Conservation (phyloP, 345 rosid genomes). For the Boechera divaricarpa region DNA sequence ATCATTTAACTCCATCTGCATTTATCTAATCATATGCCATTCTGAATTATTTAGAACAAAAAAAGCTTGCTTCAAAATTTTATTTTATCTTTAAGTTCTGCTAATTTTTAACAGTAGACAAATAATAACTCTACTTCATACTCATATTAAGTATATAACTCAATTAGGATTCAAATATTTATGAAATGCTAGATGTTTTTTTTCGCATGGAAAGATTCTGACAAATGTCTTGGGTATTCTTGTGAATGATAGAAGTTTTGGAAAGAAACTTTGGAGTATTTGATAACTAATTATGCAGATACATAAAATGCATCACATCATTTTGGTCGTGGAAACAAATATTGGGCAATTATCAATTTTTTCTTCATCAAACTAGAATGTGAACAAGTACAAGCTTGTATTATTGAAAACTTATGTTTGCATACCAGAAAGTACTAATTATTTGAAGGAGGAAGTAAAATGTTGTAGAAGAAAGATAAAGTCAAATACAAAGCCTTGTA, state of each 20-base stretch:
- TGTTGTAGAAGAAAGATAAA: neutral
- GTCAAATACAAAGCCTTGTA: conserved; percentile 21
- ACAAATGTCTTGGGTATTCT: neutral
- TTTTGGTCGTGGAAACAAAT: neutral
- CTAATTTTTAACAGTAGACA: too few species aligned
- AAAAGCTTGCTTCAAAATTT: neutral
- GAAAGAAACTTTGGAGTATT: neutral
- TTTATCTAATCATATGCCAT: neutral
- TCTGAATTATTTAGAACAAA: neutral
- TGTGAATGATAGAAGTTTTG: neutral
- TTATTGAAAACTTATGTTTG: neutral
- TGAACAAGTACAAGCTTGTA: neutral
- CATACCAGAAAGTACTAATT: neutral
- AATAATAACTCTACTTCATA: too few species aligned
- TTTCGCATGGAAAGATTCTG: neutral
- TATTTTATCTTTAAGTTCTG: too few species aligned
- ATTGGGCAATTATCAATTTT: neutral
- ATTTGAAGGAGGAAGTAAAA: neutral
- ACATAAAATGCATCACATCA: neutral
- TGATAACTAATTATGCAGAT: neutral
- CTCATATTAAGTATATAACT: too few species aligned
- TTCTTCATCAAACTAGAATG: neutral
- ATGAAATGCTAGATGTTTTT: neutral
- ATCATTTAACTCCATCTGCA: neutral
- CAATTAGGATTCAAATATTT: neutral